Evolutionary conservation across 2,329 filamentous ascomycete species (phyloP).

Genomic region (Elsinoe ampelina): DNA sequence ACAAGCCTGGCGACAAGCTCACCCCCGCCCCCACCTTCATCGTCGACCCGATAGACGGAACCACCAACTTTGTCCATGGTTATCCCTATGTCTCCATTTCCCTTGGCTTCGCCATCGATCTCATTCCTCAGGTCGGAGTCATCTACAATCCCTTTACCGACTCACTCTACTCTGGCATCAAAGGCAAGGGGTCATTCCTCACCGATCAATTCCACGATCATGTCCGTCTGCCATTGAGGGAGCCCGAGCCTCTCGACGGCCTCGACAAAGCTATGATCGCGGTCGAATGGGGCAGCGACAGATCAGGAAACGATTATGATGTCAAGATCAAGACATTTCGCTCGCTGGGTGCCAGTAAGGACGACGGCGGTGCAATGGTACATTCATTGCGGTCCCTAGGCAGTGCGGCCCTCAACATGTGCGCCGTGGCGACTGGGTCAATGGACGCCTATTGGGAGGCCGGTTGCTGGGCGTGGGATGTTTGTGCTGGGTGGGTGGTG

Average conservation of each 20-base stretch:
- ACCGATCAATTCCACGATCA: conserved; percentile 25
- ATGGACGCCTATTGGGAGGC: conserved; percentile 74
- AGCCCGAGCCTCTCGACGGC: conserved; percentile 45
- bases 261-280: conserved; percentile 57
- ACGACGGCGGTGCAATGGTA: conserved; percentile 63
- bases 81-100: conserved; percentile 69
- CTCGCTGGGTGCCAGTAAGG: conserved; percentile 41
- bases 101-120: conserved; percentile 58
- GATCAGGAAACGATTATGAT: conserved; percentile 58
- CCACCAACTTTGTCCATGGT: conserved; percentile 70
- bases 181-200: conserved; percentile 56
- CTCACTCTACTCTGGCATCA: conserved; percentile 59
- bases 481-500: conserved; percentile 72
- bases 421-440: conserved; percentile 60
- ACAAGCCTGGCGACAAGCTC: conserved; percentile 55
- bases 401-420: conserved; percentile 66
- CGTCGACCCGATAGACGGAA: conserved; percentile 75
- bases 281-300: conserved; percentile 64
- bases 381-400: conserved; percentile 63
- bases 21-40: conserved; percentile 64
- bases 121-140: conserved; percentile 57
- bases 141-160: conserved; percentile 72
- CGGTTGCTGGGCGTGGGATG: conserved; percentile 79
- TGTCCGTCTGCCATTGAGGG: conserved; percentile 37
- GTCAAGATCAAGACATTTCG: conserved; percentile 59